These are phyloP conservation scores for Zygnema cylindricum DNA, from an alignment of 139 green algal species.

Conservation along the genomic window DNA sequence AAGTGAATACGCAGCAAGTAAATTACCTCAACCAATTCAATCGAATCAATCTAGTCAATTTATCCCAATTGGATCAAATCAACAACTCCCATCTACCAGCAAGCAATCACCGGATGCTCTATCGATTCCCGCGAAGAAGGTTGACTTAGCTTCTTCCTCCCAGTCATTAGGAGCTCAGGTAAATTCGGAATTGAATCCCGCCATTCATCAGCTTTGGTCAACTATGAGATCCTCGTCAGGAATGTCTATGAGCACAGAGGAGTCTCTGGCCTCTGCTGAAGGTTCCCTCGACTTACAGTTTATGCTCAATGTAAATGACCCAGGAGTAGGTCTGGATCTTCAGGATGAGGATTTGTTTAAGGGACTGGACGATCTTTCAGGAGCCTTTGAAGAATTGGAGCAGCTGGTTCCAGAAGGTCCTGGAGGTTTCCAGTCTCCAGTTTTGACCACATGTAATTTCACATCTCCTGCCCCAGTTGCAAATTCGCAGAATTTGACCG, in stretches of 20 bases:
- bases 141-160: no score
- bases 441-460: not conserved
- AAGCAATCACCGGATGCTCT: no score
- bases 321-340: not conserved
- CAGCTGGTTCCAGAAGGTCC: slow-evolving; percentile 6
- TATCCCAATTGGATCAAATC: not conserved
- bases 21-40: not conserved
- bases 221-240: not conserved
- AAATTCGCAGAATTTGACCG: not conserved
- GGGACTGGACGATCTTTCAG: slow-evolving; percentile 8
- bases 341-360: slow-evolving; percentile 26
- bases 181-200: not conserved
- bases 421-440: not conserved
- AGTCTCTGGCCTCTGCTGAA: no score
- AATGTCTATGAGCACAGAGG: not conserved
- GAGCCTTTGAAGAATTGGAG: slow-evolving; percentile 26
- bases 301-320: no score
- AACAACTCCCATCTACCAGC: not conserved
- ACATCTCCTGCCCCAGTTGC: not conserved
- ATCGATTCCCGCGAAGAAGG: no score
- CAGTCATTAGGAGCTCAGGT: not conserved
- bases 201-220: not conserved
- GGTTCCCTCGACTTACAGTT: no score
- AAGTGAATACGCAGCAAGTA: no score
- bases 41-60: not conserved